Percentiles rank a stretch among this genome's conserved stretches.
phyloP scores from a whole-genome alignment of 192 early-diverging fungal genomes.

The Neocallimastix lanati region DNA sequence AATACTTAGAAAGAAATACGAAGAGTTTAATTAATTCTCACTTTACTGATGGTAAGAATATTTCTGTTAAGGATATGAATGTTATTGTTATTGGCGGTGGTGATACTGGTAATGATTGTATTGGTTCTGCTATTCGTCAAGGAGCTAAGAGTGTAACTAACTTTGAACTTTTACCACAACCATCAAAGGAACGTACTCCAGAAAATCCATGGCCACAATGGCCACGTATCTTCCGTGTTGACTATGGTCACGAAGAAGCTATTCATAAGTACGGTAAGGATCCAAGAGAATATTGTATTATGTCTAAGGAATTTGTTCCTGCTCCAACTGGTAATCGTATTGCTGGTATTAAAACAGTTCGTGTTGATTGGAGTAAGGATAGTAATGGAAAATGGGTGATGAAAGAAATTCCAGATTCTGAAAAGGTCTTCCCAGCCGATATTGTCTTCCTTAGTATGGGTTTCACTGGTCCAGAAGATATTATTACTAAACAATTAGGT shows the following conservation, averaged over 20 bases:
- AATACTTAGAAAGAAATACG: slow-evolving; percentile 80
- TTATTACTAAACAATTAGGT: slow-evolving; percentile 56
- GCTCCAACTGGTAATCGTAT: slow-evolving; percentile 54
- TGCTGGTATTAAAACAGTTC: slow-evolving; percentile 80
- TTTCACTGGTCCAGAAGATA: slow-evolving; percentile 82
- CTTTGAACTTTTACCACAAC: slow-evolving; percentile 94
- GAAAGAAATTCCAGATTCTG: slow-evolving; percentile 70
- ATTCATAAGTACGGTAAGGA: slow-evolving; percentile 75
- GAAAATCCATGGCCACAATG: slow-evolving; percentile 94
- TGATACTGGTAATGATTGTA: slow-evolving; percentile 93
- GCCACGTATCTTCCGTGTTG: slow-evolving; percentile 84
- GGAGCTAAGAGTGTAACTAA: slow-evolving; percentile 75
- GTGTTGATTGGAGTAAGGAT: slow-evolving; percentile 86
- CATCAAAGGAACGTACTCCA: slow-evolving; percentile 54
- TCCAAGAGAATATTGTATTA: slow-evolving; percentile 84
- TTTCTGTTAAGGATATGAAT: slow-evolving; percentile 76
- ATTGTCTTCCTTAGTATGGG: slow-evolving; percentile 90
- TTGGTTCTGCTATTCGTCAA: slow-evolving; percentile 82
- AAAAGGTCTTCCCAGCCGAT: slow-evolving; percentile 73
- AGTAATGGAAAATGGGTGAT: slow-evolving; percentile 65
- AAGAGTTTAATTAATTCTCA: slow-evolving; percentile 68
- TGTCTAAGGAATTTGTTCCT: slow-evolving; percentile 87
- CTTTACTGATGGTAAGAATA: slow-evolving; percentile 48
- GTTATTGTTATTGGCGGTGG: slow-evolving; percentile 97
- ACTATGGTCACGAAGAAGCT: slow-evolving; percentile 92